Base-by-base conservation (phyloP, 179 eudicot genomes). In the Kewa caespitosa region DNA sequence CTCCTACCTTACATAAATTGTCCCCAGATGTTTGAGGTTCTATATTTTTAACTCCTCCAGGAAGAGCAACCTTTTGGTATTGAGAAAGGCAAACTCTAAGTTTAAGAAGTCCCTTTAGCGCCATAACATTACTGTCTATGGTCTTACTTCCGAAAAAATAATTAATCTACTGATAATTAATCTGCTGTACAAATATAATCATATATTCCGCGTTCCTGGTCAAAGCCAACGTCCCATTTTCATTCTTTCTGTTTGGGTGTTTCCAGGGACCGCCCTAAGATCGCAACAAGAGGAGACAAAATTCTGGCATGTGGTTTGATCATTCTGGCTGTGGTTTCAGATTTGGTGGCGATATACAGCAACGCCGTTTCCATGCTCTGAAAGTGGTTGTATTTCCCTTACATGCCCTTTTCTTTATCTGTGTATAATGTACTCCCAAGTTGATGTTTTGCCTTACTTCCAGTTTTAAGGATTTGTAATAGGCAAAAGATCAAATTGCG, bases 321-420 rank as follows among this genome's bases (percentile, higher is more conserved):
- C 69, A 81, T 71, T 48, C 76, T 91, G 8, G 97, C 96, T 28
- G 85, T 86, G 31, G 80, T 92, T 67, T 76, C 92, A 8, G 86
- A 87, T 79, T 9, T 79, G 68, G 84, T 92, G 71, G 97, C 97
- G 43, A 88, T 91, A 66, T 92, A 89, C 77, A 88, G 92, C 78
- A 86, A 92, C 60, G 92, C 87, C 0, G 72, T 74, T 63, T 68
- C 86, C 69, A 72, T 80, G 73, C 43, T 78, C 6, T 81, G 37
- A 81, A 70, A 74, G 32, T 28, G 37, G 41, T 25, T 61, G 39
- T 23, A 59, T 50, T 23, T 60, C 46, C 25, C 23, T 41, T 38
- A 6, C 22, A 22, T 38, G 57, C 36, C 38, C 62, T 22, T 18
- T 27, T 46, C 60, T 30, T 43, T 46, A 28, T 18, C 32, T 48